Base-by-base conservation (phyloP, 371 early-diverging fungal species). In the Mortierella sp. region DNA sequence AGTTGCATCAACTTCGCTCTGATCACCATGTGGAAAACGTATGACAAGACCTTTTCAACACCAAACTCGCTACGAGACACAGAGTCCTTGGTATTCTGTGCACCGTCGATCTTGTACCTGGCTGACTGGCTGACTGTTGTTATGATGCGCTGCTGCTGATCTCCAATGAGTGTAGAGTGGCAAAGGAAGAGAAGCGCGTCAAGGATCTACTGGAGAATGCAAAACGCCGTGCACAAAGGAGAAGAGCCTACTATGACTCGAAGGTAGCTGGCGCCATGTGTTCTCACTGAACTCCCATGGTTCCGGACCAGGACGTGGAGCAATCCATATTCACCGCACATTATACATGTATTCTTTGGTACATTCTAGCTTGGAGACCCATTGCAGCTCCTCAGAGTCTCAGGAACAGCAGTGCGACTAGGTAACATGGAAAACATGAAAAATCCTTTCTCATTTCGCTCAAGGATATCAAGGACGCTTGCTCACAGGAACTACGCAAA, bases 161-260 rank as follows among this genome's bases (percentile, higher is more conserved):
- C 23, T 16, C 4, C 27, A 2, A 24, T 13, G 19, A 26, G 9
- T 45, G 10, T 52, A 74, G 74, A 45, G 57, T 74, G 24, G 69
- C 58, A 34, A 74, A 74, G 54, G 74, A 74, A 34, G 74, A 74
- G 24, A 74, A 58, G 27, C 61, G 74, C 7, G 58, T 74, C 56
- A 74, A 68, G 45, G 74, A 64, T 0, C 46, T 74, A 31, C 3
- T 65, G 21, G 69, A 64, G 30, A 57, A 60, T 26, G 65, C 74
- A 2, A 64, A 49, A 23, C 68, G 68, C 1, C 84, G 86, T 21
- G 88, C 88, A 14, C 86, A 88, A 58, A 71, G 86, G 42, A 63
- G 88, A 38, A 81, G 82, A 30, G 88, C 88, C 13, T 88, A 81
- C 64, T 85, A 82, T 61, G 86, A 88, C 52, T 88, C 88, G 18